Evolutionary conservation across 768 basidiomycete genomes (phyloP), one percentile per base, ranked within the genome.

Genomic region (Agaricus subrufescens): DNA sequence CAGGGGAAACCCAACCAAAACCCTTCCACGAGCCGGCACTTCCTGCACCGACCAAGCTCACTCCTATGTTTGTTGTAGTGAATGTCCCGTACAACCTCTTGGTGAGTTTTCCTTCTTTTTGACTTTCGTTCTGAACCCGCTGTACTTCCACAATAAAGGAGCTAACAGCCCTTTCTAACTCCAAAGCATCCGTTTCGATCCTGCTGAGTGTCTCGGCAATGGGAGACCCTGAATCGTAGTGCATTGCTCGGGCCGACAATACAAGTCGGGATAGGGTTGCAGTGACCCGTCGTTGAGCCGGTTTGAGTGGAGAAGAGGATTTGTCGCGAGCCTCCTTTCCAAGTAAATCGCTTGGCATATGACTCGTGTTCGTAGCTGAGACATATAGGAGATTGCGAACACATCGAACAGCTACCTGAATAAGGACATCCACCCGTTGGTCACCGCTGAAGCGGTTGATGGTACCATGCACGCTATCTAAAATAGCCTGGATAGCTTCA

Each of bases 221-320:
- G 25, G 82, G 75, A 1, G 81, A 78, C 14, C 84, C 85, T 0
- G 87, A 86, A 63, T 91, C 87, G 58, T 89, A 91, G 63, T 89
- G 84, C 71, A 91, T 86, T 0, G 94, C 93, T 48, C 96, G 87
- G n/a, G 91, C 86, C 7, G 89, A 91, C 2, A 97, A 81, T 30
- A 96, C 90, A 29, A 98, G 77, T 66, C 94, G 88, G 19, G 91
- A 94, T 8, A 96, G 75, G 0, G 92, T 93, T 7, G 92, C 90
- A 2, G 92, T 91, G 31, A 96, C 87, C 63, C 91, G 91, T 50
- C 91, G 79, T 56, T 92, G 91, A 0, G 85, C 84, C 6, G 87
- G 86, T 68, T 92, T 93, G 43, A 93, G 74, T 7, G 87, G 73
- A 2, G 84, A 75, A 61, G 82, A 71, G 12, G 78, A 67, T 54